Conservation (phyloP, 495 filamentous ascomycete genomes). For the Acidiella bohemica region DNA sequence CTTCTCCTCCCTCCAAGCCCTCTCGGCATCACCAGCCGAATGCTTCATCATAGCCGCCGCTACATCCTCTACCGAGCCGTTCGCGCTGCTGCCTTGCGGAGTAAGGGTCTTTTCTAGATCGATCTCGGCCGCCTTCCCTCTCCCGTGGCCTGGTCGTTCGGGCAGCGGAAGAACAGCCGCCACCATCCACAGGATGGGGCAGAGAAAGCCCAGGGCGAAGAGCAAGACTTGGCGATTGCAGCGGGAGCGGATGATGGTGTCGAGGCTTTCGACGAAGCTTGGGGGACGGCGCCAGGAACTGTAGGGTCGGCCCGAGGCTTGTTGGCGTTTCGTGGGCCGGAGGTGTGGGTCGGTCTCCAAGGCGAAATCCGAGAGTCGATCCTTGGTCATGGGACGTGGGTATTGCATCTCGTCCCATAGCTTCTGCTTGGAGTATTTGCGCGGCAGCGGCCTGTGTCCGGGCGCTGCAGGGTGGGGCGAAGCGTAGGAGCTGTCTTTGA, state of each 20-base stretch:
- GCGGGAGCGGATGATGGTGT: slow-evolving; percentile 46
- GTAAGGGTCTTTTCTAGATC: slow-evolving; percentile 31
- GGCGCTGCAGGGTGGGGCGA: not conserved
- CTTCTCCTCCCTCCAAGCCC: slow-evolving; percentile 35
- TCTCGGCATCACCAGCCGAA: slow-evolving; percentile 23
- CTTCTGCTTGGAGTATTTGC: slow-evolving; percentile 18
- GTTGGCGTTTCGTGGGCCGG: not conserved
- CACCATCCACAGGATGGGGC: slow-evolving; percentile 79
- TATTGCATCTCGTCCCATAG: slow-evolving; percentile 14
- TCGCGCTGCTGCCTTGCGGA: no score
- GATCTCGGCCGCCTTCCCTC: no score
- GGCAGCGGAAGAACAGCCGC: slow-evolving; percentile 75
- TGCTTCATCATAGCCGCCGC: slow-evolving; percentile 21
- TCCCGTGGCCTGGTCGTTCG: slow-evolving; percentile 35
- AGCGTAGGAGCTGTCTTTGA: slow-evolving; percentile 8
- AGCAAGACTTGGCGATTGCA: slow-evolving; percentile 71
- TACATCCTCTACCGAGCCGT: slow-evolving; percentile 21
- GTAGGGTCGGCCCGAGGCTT: not conserved
- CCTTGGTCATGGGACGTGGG: slow-evolving; percentile 18
- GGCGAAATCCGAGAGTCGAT: slow-evolving; percentile 11
- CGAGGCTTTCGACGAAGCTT: slow-evolving; percentile 48
- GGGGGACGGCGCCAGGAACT: slow-evolving; percentile 19
- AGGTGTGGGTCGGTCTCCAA: slow-evolving; percentile 9
- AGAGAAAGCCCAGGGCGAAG: slow-evolving; percentile 80
- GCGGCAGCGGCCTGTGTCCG: slow-evolving; percentile 6